Evolutionary conservation across 2,329 filamentous ascomycete genomes (phyloP), one percentile per base, ranked within the genome.

Genomic region (Beauveria sp.): DNA sequence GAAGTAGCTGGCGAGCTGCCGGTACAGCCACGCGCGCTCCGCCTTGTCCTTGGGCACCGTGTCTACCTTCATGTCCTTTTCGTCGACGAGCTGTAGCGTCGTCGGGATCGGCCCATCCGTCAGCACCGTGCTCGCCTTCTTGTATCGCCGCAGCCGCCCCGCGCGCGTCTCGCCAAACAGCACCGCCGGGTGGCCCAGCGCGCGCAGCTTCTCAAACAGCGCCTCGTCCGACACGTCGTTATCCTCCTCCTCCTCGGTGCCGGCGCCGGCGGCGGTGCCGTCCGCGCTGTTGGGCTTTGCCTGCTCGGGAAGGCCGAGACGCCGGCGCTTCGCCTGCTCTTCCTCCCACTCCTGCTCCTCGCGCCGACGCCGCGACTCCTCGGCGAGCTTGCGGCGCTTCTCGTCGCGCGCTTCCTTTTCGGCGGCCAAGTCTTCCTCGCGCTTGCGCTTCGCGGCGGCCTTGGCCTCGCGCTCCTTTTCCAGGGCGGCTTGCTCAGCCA

Each of bases 1-100:
- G 77, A 99, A 98, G 78, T 97, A 99, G 54, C 90, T 95, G 22
- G 90, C 90, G 61, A 99, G 81, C 74, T 99, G 93, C 12, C 93
- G 83, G 77, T 89, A 93, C 46, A 99, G 78, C 74, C 89, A 92
- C 50, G 82, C 78, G 51, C 86, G 84, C 0, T 79, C 89, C 46
- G 86, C 84, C 22, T 77, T 78, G 67, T 93, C 89, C 67, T 77
- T 80, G 1, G 84, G 83, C 10, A 90, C 76, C 49, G 78, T 79
- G 18, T 81, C 79, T 26, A 98, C 86, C 73, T 93, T 93, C 91
- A 97, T 96, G 67, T 96, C 87, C 71, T 86, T 86, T 75, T 96
- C 93, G 8, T 89, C 85, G 2, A 98, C 87, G 1, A 91, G 84
- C 70, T 85, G 81, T 62, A 98, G 77, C 8, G 86, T 92, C 20